These are phyloP conservation scores for Miscanthus lutarioriparius DNA, from an alignment of 176 grass and related monocot genomes.

Conservation along the genomic window DNA sequence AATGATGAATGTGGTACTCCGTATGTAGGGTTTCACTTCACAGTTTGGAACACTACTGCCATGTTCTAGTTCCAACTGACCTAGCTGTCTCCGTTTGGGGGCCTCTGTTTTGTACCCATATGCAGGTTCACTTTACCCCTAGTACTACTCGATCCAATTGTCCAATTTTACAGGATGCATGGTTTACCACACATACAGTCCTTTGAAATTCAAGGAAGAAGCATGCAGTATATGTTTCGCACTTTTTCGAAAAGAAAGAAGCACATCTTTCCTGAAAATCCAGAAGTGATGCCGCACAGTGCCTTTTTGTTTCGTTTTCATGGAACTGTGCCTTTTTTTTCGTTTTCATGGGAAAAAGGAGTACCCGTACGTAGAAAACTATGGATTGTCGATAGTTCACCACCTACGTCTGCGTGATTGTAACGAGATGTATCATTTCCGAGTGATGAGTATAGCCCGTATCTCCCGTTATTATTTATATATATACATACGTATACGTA, in stretches of 20 bases:
- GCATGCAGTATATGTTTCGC: not conserved
- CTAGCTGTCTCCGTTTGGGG: not conserved
- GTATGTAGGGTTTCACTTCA: conserved; percentile 22
- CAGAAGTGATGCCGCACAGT: not conserved
- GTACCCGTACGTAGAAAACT: not conserved
- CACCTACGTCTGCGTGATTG: too few species aligned
- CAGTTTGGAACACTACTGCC: conserved; percentile 16
- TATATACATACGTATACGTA: not conserved
- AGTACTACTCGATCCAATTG: too few species aligned
- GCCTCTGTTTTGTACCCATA: not conserved
- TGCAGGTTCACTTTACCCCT: conserved; percentile 7
- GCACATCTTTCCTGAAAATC: not conserved
- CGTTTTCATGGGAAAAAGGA: not conserved
- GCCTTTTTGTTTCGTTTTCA: too few species aligned
- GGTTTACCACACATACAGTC: not conserved
- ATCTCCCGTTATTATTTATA: too few species aligned
- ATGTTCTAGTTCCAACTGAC: conserved; percentile 41
- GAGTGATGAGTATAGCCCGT: too few species aligned
- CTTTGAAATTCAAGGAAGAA: not conserved
- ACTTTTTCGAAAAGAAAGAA: not conserved
- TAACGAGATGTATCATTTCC: too few species aligned
- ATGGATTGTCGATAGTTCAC: not conserved
- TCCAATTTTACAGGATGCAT: not conserved
- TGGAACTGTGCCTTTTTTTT: too few species aligned
- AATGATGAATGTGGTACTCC: conserved; percentile 52